phyloP scores from a whole-genome alignment of 306 rosid species.

The Benincasa hispida region DNA sequence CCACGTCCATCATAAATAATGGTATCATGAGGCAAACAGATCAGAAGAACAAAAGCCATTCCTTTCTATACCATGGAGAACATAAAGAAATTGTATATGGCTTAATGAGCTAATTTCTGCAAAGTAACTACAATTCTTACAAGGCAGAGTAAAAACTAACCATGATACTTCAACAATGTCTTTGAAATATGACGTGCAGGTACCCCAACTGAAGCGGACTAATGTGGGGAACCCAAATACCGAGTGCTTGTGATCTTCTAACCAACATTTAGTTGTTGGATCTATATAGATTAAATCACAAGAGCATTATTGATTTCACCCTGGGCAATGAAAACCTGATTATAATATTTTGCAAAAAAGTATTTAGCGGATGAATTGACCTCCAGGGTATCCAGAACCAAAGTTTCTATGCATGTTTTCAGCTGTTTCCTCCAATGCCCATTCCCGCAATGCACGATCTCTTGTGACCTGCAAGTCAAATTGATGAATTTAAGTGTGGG shows the following conservation, averaged over 20 bases:
- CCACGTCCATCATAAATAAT: background rate
- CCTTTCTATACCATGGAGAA: background rate
- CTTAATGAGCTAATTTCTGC: background rate
- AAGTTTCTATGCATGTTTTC: conserved; percentile 57
- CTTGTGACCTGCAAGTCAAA: conserved; percentile 60
- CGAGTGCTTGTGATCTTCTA: conserved; percentile 56
- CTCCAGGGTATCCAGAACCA: conserved; percentile 98
- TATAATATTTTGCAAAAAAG: background rate
- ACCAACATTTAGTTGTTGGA: conserved; percentile 82
- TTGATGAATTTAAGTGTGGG: background rate
- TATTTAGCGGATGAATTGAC: conserved; percentile 18
- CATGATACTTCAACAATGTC: conserved; percentile 61
- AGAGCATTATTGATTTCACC: conserved; percentile 11
- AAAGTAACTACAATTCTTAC: conserved; percentile 10
- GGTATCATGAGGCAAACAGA: background rate
- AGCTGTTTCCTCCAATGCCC: conserved; percentile 85
- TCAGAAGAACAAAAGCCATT: background rate
- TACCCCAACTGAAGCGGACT: conserved; percentile 97
- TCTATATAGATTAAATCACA: conserved; percentile 30
- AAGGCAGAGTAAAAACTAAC: conserved; percentile 29
- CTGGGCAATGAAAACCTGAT: background rate
- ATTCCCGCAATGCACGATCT: conserved; percentile 64
- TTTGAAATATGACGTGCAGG: conserved; percentile 71
- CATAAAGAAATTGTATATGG: background rate
- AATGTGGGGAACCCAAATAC: conserved; percentile 86